A percentile compares a stretch with the other conserved stretches of the same genome.
These are phyloP conservation scores for Fusarium transvaalense DNA, from an alignment of 2,329 filamentous ascomycete species.

Conservation along the genomic window DNA sequence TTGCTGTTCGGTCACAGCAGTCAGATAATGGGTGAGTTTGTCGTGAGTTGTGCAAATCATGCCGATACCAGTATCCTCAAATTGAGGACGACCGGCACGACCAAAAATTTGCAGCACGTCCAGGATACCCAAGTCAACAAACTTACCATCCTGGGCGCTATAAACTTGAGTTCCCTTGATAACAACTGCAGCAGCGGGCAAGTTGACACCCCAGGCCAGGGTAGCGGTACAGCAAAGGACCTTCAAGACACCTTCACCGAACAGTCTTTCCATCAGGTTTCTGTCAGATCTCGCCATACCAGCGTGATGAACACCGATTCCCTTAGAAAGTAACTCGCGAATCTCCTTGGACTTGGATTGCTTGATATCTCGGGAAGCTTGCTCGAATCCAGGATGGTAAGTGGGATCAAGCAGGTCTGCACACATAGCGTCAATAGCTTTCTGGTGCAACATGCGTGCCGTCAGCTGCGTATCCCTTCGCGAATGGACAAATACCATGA, in stretches of 20 bases:
- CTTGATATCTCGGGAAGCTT: constrained; percentile 86
- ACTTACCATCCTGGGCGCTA: constrained; percentile 95
- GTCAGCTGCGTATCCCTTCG: constrained; percentile 93
- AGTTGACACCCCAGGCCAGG: constrained; percentile 97
- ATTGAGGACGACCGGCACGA: constrained; percentile 96
- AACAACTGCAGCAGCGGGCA: constrained; percentile 94
- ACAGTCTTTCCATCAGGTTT: constrained; percentile 95
- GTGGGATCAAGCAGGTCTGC: constrained; percentile 86
- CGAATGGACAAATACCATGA: constrained; percentile 99
- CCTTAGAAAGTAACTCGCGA: constrained; percentile 88
- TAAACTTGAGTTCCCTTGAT: constrained; percentile 99
- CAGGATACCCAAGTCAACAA: constrained; percentile 94
- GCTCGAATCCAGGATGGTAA: constrained; percentile 81
- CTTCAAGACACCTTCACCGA: constrained; percentile 91
- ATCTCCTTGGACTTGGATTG: constrained; percentile 87
- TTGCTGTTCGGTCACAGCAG: constrained; percentile 93
- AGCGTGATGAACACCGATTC: constrained; percentile 94
- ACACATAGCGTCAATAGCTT: constrained; percentile 84
- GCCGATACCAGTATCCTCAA: constrained; percentile 96
- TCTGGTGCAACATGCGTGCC: constrained; percentile 85
- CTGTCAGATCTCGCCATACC: constrained; percentile 95
- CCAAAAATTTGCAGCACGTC: constrained; percentile 99
- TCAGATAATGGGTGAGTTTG: constrained; percentile 89
- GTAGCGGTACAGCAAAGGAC: constrained; percentile 99
- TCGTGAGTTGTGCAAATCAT: constrained; percentile 99